Conservation (phyloP, 108 stramenopile genomes). For the Seminavis robusta region DNA sequence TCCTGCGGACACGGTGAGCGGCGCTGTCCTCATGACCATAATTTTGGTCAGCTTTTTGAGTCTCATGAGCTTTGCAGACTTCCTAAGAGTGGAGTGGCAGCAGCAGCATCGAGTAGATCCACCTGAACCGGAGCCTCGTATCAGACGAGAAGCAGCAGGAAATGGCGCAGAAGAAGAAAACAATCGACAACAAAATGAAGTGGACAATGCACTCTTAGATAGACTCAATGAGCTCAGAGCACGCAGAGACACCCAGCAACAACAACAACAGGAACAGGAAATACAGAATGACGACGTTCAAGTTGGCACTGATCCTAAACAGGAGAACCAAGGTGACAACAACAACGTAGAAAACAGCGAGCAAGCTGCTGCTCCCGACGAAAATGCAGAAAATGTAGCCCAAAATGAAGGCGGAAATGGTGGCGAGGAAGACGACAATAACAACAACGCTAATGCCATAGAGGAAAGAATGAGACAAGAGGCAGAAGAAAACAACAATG, state of each 20-base stretch:
- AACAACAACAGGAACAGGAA: neutral
- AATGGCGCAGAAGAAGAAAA: slow-evolving; percentile 1
- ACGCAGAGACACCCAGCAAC: neutral
- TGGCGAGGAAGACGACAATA: neutral
- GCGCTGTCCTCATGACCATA: slow-evolving; percentile 72
- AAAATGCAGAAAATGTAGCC: neutral
- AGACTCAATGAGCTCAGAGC: too few species aligned
- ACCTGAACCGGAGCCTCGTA: slow-evolving; percentile 6
- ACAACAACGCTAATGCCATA: too few species aligned
- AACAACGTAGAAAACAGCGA: neutral
- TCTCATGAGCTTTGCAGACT: slow-evolving; percentile 94
- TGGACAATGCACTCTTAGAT: slow-evolving; percentile 9
- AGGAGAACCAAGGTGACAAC: neutral
- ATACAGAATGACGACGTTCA: neutral
- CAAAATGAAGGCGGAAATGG: neutral
- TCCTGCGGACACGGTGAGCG: slow-evolving; percentile 64
- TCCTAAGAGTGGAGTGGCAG: slow-evolving; percentile 80
- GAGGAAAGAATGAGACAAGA: neutral
- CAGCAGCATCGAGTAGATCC: slow-evolving; percentile 1
- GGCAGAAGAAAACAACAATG: neutral
- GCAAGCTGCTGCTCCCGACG: slow-evolving; percentile 5
- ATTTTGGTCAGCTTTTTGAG: slow-evolving; percentile 86
- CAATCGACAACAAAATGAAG: neutral
- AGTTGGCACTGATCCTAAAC: neutral
- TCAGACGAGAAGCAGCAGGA: slow-evolving; percentile 5